Evolutionary conservation across 164 flowering plant species (phyloP), one percentile per base, ranked within the genome.

Genomic region (Chimonanthus salicifolius): DNA sequence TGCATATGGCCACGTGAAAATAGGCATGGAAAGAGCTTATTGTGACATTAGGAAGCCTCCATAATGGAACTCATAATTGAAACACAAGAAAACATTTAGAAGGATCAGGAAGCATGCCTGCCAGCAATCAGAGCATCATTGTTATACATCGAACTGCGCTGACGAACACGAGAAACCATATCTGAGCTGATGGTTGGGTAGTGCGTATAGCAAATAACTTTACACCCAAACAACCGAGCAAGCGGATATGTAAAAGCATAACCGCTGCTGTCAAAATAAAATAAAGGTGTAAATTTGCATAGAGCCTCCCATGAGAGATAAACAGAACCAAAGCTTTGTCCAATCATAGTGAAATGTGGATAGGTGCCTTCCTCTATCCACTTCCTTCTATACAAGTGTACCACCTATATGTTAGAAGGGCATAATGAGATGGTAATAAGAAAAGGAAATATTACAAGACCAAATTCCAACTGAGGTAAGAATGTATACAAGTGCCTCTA

Each of bases 241-340:
- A 93, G 81, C 11, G 99, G 98, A 83, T 95, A 93, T 2, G 99
- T 90, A 77, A 95, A 93, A 44, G 99, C 98, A 87, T 95, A 93
- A 70, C 99, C 99, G 82, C 97, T 88, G 4, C 91, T 95, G 79
- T 93, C 98, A 71, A 93, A 86, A 79, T 83, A 95, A 80, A 88
- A 86, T 46, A 73, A 68, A 62, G 99, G 98, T 5, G 95, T 90
- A 67, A 83, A 85, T 78, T 86, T 87, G 85, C 88, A 75, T 71
- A 95, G 79, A 75, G 99, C 99, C 79, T 95, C 98, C 97, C 96
- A 94, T 7, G 91, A 73, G 43, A 95, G 89, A 82, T 83, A 91
- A 58, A 95, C 81, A 1, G 99, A 95, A 74, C 99, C 99, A 62
- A 93, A 76, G 76, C 98, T 95, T 80, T 93, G 99, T 43, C 99